Evolutionary conservation across 2,329 filamentous ascomycete genomes (phyloP), one percentile per base, ranked within the genome.

Genomic region (Aspergillus awamori): DNA sequence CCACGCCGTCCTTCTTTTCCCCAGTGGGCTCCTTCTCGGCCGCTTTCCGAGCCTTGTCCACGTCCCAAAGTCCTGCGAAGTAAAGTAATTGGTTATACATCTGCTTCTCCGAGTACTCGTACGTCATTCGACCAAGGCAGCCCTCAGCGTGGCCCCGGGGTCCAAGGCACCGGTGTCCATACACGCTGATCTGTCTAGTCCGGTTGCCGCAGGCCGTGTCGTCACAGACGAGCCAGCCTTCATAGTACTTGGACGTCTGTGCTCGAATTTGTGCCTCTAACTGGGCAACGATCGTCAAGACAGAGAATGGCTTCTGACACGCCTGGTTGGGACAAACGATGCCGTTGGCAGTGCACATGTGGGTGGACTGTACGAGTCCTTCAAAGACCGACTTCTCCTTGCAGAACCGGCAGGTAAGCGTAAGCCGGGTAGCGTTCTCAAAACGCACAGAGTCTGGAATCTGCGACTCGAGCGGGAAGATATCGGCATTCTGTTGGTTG

Each of bases 81-180:
- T 97, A 99, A 58, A 98, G 80, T 43, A 99, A 83, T 79, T 99
- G 95, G 76, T 96, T 98, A 80, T 97, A 98, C 61, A 98, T 84
- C 70, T 90, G 89, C 79, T 95, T 94, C 80, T 98, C 95, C 0
- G 86, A 84, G 72, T 91, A 89, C 79, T 96, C 93, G 74, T 93
- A 97, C 22, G 86, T 82, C 93, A 99, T 98, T 53, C 87, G 87
- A 20, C 95, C 95, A 4, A 88, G 81, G 75, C 95, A 99, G 58
- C 92, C 93, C 59, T 88, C 86, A 0, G 90, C 94, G 3, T 95
- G 87, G 1, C 93, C 93, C 67, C 89, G 89, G 15, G 94, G 92
- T 0, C 95, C 95, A 5, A 98, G 83, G 74, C 95, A 99, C 53
- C 93, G 87, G 63, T 90, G 88, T 49, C 95, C 95, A 75, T 96